These are phyloP conservation scores for Fraxinus pennsylvanica DNA, from an alignment of 257 asterid species.

Conservation along the genomic window DNA sequence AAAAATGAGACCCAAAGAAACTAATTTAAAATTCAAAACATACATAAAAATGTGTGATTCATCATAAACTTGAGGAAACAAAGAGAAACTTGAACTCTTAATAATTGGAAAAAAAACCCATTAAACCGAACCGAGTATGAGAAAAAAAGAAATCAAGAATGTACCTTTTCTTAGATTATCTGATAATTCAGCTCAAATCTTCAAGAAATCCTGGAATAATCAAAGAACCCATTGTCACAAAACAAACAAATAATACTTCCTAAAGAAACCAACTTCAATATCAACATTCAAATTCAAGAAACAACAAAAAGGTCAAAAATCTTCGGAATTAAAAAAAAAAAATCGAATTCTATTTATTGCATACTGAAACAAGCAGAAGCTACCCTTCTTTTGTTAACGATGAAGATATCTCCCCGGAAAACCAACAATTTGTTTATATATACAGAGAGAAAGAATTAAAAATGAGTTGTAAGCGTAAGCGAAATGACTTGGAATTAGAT, in stretches of 20 bases:
- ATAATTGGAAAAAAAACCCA: background rate
- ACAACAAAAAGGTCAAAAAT: background rate
- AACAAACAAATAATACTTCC: slow-evolving; percentile 2
- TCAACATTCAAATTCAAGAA: slow-evolving; percentile 19
- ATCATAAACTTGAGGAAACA: too few species aligned
- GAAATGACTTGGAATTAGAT: background rate
- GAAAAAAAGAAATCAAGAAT: background rate
- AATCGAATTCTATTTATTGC: slow-evolving; percentile 6
- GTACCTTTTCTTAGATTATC: slow-evolving; percentile 22
- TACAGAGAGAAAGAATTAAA: background rate
- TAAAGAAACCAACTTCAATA: slow-evolving; percentile 19
- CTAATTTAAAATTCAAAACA: too few species aligned
- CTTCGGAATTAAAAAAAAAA: background rate
- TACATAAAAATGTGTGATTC: too few species aligned
- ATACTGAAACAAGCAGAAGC: background rate
- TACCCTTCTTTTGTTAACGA: background rate
- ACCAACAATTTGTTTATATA: background rate
- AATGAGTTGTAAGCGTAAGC: background rate
- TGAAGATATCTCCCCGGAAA: background rate
- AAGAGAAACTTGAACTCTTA: background rate
- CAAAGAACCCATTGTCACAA: slow-evolving; percentile 18
- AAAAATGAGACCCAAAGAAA: too few species aligned
- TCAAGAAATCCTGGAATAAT: slow-evolving; percentile 35
- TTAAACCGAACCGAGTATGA: background rate
- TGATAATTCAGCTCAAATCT: slow-evolving; percentile 26